These are phyloP conservation scores for Tolypocladium amazonense DNA, from an alignment of 2,329 filamentous ascomycete genomes.

Conservation along the genomic window DNA sequence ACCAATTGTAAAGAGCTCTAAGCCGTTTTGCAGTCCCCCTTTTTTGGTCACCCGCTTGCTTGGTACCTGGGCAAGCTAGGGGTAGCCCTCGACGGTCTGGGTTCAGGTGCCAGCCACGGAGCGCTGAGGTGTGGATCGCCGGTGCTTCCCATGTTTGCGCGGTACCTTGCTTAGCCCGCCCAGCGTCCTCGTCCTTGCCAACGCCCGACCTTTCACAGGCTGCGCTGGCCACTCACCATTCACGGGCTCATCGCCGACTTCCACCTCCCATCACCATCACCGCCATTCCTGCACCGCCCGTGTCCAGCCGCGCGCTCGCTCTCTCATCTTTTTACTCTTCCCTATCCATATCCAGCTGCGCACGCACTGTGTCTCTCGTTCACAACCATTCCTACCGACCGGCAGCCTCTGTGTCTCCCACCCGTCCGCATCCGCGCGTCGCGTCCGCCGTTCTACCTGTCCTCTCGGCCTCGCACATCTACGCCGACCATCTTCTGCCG, in stretches of 20 bases:
- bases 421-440: background rate
- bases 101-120: background rate
- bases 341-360: background rate
- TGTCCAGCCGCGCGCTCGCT: background rate
- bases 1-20: too few relatives aligned
- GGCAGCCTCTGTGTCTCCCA: background rate
- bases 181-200: background rate
- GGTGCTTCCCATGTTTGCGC: background rate
- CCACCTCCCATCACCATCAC: background rate
- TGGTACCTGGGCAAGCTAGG: too few relatives aligned
- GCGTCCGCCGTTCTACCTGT: background rate
- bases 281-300: background rate
- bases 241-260: background rate
- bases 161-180: background rate
- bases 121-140: background rate
- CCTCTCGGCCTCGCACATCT: background rate
- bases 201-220: background rate
- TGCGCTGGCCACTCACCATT: background rate
- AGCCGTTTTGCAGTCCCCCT: too few relatives aligned
- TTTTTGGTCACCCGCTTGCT: too few relatives aligned
- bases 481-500: background rate
- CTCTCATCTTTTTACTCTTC: background rate
- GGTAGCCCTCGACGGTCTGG: background rate
- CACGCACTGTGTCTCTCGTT: slow-evolving; percentile 1
- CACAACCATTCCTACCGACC: background rate